Evolutionary conservation across 2,329 filamentous ascomycete species (phyloP), one percentile per base, ranked within the genome.

Genomic region (Pezicula radicicola): DNA sequence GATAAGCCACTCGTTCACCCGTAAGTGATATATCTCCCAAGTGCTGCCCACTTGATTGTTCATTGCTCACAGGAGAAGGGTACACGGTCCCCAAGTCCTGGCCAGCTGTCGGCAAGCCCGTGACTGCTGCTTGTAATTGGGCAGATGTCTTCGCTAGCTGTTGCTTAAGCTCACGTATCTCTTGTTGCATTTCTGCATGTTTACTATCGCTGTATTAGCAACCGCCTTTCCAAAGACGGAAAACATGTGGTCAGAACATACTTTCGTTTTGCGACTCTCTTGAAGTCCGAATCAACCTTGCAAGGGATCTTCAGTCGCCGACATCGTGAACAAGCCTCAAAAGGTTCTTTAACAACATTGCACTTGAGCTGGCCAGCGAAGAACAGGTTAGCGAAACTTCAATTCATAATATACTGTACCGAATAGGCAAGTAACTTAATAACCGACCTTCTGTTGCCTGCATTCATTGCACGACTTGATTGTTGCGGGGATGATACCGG

Each of bases 221-320:
- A 47, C 21, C 21, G 21, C 21, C 21, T 21, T 21, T 21, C 5
- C 5, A 21, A 3, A 21, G 5, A 21, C 5, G 5, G 21, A n/a
- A 21, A 21, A 5, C 21, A 21, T 21, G 3, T 39, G 16, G 16
- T 18, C 15, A 48, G 18, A 4, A 37, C 53, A 35, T 43, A 55
- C 53, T 55, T 51, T 52, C 84, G 76, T 70, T 87, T 87, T 46
- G 83, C 83, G 33, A 87, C 72, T 55, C 84, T 79, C 70, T 85
- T 87, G 72, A 87, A 88, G 68, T 84, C 84, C 56, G 81, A 79
- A 62, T 87, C 83, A 65, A 88, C 85, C 61, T 83, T 82, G 70
- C 84, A 87, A 49, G 76, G 74, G 37, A 87, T 78, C 55, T 76
- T 78, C 51, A 86, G 76, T 60, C 84, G 84, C 55, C 76, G 73